Evolutionary conservation across 1,284 basidiomycete genomes (phyloP), one percentile per base, ranked within the genome.

Genomic region (Marasmius tenuissimus): DNA sequence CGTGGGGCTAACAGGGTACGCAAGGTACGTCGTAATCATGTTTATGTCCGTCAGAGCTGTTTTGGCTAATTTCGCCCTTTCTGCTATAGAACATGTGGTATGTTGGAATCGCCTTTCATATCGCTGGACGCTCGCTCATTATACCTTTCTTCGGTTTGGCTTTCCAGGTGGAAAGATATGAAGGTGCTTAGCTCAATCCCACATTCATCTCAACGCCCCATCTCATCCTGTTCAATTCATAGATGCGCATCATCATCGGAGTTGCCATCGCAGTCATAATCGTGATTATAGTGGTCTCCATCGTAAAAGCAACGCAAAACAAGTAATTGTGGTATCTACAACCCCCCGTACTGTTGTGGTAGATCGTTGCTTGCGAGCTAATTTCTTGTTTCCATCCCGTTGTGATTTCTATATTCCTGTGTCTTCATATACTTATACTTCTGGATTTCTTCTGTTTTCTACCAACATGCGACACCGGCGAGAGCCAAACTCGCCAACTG

Each of bases 1-100:
- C 87, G 94, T 68, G 96, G 97, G 66, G 97, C 97, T 58, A 98
- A 97, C 81, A 87, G 94, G 65, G 97, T 99, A 54, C 89, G 97
- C 76, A 99, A 99, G 86, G 71, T 60, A 70, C 40, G 52, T 48
- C 20, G 7, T 6, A n/a, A n/a, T n/a, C n/a, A n/a, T n/a, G n/a
- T 52, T 16, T 9, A 58, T 57, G 33, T 47, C 5, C 22, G 14
- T 20, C 39, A 47, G 35, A 18, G 6, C 20, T 39, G 52, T 37
- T n/a, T 27, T 18, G 10, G 39, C 34, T 58, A 37, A 49, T 22
- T 56, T 38, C 38, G 42, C 61, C 53, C 40, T 50, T 57, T 50
- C 63, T 1, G n/a, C 20, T 50, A 38, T 67, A 92, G 90, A 92
- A 91, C 71, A 92, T 93, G 91, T 92, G 91, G 91, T 93, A 84